Percentiles rank a stretch among this genome's conserved stretches.
Evolutionary conservation across 2,329 filamentous ascomycete genomes (phyloP).

Genomic region (Ophiosphaerella herpotricha): DNA sequence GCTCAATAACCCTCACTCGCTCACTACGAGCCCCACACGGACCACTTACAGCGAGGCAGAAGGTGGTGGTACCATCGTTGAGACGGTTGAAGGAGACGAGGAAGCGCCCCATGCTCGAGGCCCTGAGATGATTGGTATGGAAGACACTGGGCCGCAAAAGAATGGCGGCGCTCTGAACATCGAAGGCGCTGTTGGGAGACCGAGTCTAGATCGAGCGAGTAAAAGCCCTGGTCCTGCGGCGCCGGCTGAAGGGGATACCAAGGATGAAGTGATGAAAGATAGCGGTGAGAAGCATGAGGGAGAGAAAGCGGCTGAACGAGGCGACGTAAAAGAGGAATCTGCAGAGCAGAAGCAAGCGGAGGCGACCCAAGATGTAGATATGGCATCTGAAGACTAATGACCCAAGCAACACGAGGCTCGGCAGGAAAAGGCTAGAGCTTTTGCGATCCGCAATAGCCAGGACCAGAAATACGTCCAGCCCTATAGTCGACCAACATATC

Average conservation of each 20-base stretch:
- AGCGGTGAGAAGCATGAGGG: slow-evolving; percentile 17
- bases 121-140: slow-evolving; percentile 80
- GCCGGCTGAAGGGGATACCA: slow-evolving; percentile 7
- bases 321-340: slow-evolving; percentile 18
- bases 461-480: no score
- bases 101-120: slow-evolving; percentile 78
- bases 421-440: no score
- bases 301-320: slow-evolving; percentile 11
- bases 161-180: slow-evolving; percentile 55
- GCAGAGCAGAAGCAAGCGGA: slow-evolving; percentile 6
- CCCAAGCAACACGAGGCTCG: no score
- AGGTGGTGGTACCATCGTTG: slow-evolving; percentile 35
- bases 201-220: slow-evolving; percentile 33
- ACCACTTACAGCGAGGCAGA: slow-evolving; percentile 33
- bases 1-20: slow-evolving; percentile 54
- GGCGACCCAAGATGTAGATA: slow-evolving; percentile 20
- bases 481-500: neutral
- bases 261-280: slow-evolving; percentile 30
- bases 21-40: slow-evolving; percentile 32
- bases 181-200: slow-evolving; percentile 43
- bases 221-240: slow-evolving; percentile 30
- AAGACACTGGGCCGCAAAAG: slow-evolving; percentile 80
- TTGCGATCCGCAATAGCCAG: no score
- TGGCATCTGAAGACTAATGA: slow-evolving; percentile 20
- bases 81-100: slow-evolving; percentile 55